Evolutionary conservation across 805 yeast genomes (phyloP), one percentile per base, ranked within the genome.

Genomic region (Citeromyces nyonsensis): DNA sequence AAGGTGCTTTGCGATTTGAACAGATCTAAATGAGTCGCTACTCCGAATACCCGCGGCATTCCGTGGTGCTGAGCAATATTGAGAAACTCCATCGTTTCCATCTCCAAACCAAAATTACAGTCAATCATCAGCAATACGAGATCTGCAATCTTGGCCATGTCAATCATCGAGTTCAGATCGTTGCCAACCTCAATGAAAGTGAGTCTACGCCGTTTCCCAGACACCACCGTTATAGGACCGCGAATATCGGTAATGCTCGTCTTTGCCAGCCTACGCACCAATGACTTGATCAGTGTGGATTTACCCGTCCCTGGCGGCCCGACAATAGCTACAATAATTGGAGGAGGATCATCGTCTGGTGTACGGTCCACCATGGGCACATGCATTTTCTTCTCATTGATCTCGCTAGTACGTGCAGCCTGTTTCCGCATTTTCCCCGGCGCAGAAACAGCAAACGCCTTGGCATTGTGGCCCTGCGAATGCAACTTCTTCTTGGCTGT

Each of bases 241-340:
- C 82, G 82, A 34, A 91, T 70, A 42, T 91, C 97, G 24, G 72
- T 63, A 29, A 91, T 54, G 1, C 91, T 70, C 20, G 93, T 83
- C 53, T 91, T 91, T 4, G 97, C 73, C 53, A 83, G 67, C 50
- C 96, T 61, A 54, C 88, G 69, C 5, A 91, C 84, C 35, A 91
- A 60, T 5, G 96, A 84, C 51, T 84, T 78, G 46, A 91, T 83
- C 46, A 91, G 62, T 0, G 97, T 88, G 10, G 96, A 73, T 50
- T 91, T 91, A 41, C 99, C 99, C 0, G 97, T 91, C 10, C 99
- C 99, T 7, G 95, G 94, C 9, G 99, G 99, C 0, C 99, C 99
- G 9, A 91, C 95, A 6, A 91, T 94, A 0, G 95, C 95, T 15
- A 91, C 84, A 35, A 91, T 75, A 14, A 91, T 78, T 28, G 99